phyloP scores from a whole-genome alignment of 2,329 filamentous ascomycete species.

The Xylaria sp. region DNA sequence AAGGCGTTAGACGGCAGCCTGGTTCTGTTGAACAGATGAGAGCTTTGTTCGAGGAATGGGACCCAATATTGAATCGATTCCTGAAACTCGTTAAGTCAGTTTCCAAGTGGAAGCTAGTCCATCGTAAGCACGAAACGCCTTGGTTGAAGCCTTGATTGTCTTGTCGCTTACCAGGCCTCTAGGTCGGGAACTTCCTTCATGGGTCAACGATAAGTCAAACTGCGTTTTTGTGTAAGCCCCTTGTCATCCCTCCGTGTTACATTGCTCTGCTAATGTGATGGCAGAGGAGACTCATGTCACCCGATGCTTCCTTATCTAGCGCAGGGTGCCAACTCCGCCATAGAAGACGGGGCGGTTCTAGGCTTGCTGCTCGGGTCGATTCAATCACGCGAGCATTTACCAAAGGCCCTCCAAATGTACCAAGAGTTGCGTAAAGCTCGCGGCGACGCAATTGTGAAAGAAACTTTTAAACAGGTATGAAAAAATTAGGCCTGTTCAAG shows the following conservation, averaged over 20 bases:
- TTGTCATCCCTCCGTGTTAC: constrained; percentile 42
- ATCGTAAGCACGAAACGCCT: constrained; percentile 49
- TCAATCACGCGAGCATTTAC: constrained; percentile 57
- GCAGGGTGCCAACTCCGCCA: constrained; percentile 73
- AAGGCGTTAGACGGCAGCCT: constrained; percentile 60
- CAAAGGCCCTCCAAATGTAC: constrained; percentile 58
- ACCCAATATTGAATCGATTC: constrained; percentile 64
- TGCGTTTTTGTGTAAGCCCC: constrained; percentile 60
- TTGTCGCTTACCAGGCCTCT: not conserved
- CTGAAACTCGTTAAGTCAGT: constrained; percentile 65
- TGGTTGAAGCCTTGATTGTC: not conserved
- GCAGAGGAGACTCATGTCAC: constrained; percentile 69
- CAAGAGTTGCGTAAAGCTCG: constrained; percentile 60
- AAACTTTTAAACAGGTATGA: constrained; percentile 66
- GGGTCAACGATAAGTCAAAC: constrained; percentile 62
- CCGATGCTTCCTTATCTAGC: constrained; percentile 72
- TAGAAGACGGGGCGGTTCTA: constrained; percentile 75
- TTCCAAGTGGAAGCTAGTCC: constrained; percentile 77
- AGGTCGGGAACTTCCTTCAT: constrained; percentile 59
- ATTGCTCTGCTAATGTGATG: constrained; percentile 29
- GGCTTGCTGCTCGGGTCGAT: constrained; percentile 67
- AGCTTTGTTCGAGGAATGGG: constrained; percentile 70
- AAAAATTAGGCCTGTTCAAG: not conserved
- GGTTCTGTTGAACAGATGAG: constrained; percentile 71
- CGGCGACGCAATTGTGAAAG: constrained; percentile 66